Base-by-base conservation (phyloP, 441 rosid genomes). In the Gossypium aridum region DNA sequence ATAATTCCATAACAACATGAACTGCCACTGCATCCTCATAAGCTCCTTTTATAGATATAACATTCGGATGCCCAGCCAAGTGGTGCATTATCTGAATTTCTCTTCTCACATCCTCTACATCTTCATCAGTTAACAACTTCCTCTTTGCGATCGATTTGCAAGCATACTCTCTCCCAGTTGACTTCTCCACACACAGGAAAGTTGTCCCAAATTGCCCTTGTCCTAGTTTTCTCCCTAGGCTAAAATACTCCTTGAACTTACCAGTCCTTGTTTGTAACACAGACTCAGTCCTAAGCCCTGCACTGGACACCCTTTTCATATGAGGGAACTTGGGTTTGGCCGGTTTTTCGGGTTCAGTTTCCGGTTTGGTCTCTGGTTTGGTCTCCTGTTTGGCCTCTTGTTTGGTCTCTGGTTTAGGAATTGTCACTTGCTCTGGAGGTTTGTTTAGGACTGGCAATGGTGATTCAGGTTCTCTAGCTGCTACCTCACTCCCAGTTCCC, bases 81-180 rank as follows among this genome's bases (percentile, higher is more conserved):
- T 94, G 98, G 80, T 94, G 95, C 98, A 94, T 92, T 81, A 94
- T 94, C 83, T 92, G 97, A 80, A 94, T 90, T 80, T 94, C 98
- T 73, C 97, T 87, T 73, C 97, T 84, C 47, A 92, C 98, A 81
- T 94, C 98, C 83, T 92, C 95, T 12, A 94, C 97, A 63, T 92
- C 98, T 54, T 94, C 98, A 62, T 90, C 92, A 0, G 90, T 87
- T 72, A 92, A 53, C 85, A 94, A 81, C 84, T 94, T 94, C 86
- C 98, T 86, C 87, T 92, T 94, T 1, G 98, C 94, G 25, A 94
- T 94, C 3, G 97, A 92, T 83, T 94, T 94, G 87, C 97, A 94
- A 0, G 98, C 98, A 56, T 77, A 94, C 68, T 89, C 84, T 37
- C 83, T 87, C 7, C 89, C 85, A 0, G 93, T 90, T 1, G 76